Evolutionary conservation across 2,329 filamentous ascomycete genomes (phyloP).

Genomic region (Verticillium alfalfae): DNA sequence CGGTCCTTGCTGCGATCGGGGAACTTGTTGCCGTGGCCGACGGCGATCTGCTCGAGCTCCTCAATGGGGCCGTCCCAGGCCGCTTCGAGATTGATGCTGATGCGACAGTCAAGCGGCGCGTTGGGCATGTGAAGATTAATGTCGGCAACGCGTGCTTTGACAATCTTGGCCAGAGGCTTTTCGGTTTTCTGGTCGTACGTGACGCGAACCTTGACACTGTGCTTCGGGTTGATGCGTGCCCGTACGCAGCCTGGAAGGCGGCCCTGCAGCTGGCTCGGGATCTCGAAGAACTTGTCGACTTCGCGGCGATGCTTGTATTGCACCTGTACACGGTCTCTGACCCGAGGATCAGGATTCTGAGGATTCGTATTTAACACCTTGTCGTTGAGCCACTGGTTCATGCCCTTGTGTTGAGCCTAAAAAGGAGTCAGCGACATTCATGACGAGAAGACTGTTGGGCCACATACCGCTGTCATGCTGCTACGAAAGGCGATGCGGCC

Average conservation of each 20-base stretch:
- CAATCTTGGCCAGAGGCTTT: slow-evolving; percentile 71
- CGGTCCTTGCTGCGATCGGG: slow-evolving; percentile 80
- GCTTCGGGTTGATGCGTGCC: slow-evolving; percentile 51
- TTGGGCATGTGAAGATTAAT: slow-evolving; percentile 80
- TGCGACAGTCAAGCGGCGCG: slow-evolving; percentile 78
- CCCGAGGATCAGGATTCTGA: slow-evolving; percentile 37
- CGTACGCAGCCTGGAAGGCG: slow-evolving; percentile 61
- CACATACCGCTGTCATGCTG: slow-evolving; percentile 78
- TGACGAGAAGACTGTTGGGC: background rate
- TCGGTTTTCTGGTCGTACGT: slow-evolving; percentile 70
- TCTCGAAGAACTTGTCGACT: slow-evolving; percentile 76
- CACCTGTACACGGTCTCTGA: slow-evolving; percentile 53
- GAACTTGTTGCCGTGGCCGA: slow-evolving; percentile 28
- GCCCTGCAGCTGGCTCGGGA: slow-evolving; percentile 53
- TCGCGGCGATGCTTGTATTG: slow-evolving; percentile 80
- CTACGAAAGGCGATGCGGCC: slow-evolving; percentile 69
- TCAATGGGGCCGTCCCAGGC: slow-evolving; percentile 66
- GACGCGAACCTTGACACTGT: slow-evolving; percentile 62
- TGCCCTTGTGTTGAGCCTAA: slow-evolving; percentile 70
- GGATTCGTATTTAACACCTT: slow-evolving; percentile 55
- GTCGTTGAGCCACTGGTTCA: slow-evolving; percentile 81
- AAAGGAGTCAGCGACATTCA: background rate
- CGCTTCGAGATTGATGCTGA: slow-evolving; percentile 94
- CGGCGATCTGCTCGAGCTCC: slow-evolving; percentile 40
- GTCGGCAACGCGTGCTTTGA: slow-evolving; percentile 85